A percentile compares a stretch with the other conserved stretches of the same genome.
Evolutionary conservation across 1,284 basidiomycete genomes (phyloP).

Genomic region (Amylostereum areolatum): DNA sequence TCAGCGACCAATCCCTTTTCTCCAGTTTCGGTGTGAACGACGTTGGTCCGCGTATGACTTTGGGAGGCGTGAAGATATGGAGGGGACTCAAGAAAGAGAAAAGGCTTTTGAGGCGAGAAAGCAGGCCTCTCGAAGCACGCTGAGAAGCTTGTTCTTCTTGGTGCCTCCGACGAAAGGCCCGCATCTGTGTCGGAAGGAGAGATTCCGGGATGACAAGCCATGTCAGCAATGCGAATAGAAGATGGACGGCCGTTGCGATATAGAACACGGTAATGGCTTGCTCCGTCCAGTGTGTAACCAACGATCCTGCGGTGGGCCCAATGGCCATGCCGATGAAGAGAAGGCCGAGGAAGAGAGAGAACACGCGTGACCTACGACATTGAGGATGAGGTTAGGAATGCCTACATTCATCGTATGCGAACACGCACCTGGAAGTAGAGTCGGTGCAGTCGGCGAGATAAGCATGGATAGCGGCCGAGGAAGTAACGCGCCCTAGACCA

Average conservation of each 20-base stretch:
- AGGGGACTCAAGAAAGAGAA: constrained; percentile 65
- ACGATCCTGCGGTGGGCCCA: constrained; percentile 68
- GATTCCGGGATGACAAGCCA: constrained; percentile 75
- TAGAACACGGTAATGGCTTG: constrained; percentile 70
- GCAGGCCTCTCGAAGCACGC: constrained; percentile 10
- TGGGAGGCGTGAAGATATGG: constrained; percentile 52
- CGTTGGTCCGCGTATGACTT: constrained; percentile 22
- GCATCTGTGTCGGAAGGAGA: constrained; percentile 42
- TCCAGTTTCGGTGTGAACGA: constrained; percentile 27
- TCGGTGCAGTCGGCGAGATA: constrained; percentile 59
- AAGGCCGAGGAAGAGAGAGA: constrained; percentile 59
- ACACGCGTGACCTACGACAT: constrained; percentile 44
- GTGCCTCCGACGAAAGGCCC: constrained; percentile 20
- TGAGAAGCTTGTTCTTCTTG: constrained; percentile 23
- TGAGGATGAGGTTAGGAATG: background rate
- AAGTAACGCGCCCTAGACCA: constrained; percentile 41
- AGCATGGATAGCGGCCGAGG: constrained; percentile 48
- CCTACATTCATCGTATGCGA: background rate
- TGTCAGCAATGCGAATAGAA: constrained; percentile 43
- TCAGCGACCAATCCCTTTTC: constrained; percentile 66
- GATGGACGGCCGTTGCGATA: constrained; percentile 41
- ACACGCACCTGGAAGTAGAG: constrained; percentile 37
- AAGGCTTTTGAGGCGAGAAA: constrained; percentile 26
- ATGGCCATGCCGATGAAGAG: constrained; percentile 62
- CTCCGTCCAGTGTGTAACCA: constrained; percentile 57